Conservation (phyloP, 1,284 basidiomycete genomes). For the Hemileia vastatrix region DNA sequence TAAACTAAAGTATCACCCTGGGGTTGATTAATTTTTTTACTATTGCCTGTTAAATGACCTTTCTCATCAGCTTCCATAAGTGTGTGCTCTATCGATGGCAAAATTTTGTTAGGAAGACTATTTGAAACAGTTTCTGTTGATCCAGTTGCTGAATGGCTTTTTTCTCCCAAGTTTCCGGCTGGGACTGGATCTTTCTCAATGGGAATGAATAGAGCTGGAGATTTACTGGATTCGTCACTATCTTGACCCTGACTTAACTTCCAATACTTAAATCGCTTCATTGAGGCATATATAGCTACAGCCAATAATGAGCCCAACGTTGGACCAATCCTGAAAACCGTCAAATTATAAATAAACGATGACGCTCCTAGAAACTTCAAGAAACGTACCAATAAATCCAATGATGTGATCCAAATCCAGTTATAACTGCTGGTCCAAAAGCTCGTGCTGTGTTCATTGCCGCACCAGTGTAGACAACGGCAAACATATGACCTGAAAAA, state of each 20-base stretch:
- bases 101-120: too few species aligned
- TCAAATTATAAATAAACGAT: not conserved
- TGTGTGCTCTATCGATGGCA: too few species aligned
- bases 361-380: not conserved
- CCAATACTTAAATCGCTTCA: slow-evolving; percentile 20
- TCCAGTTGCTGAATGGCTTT: too few species aligned
- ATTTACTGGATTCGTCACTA: slow-evolving; percentile 12
- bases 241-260: slow-evolving; percentile 17
- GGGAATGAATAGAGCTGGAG: slow-evolving; percentile 14
- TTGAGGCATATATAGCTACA: slow-evolving; percentile 7
- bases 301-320: slow-evolving; percentile 18
- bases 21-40: too few species aligned
- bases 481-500: slow-evolving; percentile 11
- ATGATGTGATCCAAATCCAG: slow-evolving; percentile 5
- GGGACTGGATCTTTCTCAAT: too few species aligned
- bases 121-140: too few species aligned
- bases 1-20: too few species aligned
- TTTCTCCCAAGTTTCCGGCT: too few species aligned
- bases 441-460: slow-evolving; percentile 17
- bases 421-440: slow-evolving; percentile 13
- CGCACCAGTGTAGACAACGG: slow-evolving; percentile 12
- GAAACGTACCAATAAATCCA: slow-evolving; percentile 20
- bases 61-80: too few species aligned
- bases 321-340: slow-evolving; percentile 13
- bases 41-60: too few species aligned